Evolutionary conservation across 1,139 yeast species (phyloP), one percentile per base, ranked within the genome.

Genomic region (Hansenula anomala): DNA sequence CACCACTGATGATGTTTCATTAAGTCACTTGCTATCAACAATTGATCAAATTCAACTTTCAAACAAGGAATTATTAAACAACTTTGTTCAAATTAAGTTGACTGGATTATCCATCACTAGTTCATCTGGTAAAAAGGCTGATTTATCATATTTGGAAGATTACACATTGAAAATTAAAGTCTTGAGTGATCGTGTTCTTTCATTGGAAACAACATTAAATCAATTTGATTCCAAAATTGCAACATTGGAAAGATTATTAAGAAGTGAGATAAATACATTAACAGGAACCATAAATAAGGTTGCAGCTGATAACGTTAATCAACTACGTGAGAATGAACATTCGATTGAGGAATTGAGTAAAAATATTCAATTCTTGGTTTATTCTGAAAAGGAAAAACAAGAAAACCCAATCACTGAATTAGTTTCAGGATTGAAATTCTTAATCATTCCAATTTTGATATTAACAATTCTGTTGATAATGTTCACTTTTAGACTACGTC

Each of bases 401-500:
- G 57, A 60, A 34, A 63, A 62, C 31, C 51, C 56, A 12, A 44
- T 61, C 14, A 60, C 58, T 44, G 67, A 62, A 34, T 44, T 65
- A 16, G 55, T 64, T 3, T 44, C 55, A 14, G 59, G 60, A 28
- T 43, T 66, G 35, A 54, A 58, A 17, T 52, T 60, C 23, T 56
- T 67, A 56, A 39, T 66, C 14, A 39, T 64, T 4, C 69, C 69
- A 15, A 43, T 64, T 16, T 50, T 60, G 18, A 33, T 59, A 14
- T 45, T 61, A 2, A 59, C 60, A 54, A 41, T 58, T 10, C 52
- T 56, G 2, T 52, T 65, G 52, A 66, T 67, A 27, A 61, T 62
- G 46, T 63, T 63, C 40, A 63, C 67, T 11, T 64, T 61, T 46
- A 61, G 54, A 41, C 53, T 66, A 23, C 66, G 67, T 48, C 65